These are phyloP conservation scores for Azolla pinnata DNA, from an alignment of 75 land plant genomes.

Conservation along the genomic window DNA sequence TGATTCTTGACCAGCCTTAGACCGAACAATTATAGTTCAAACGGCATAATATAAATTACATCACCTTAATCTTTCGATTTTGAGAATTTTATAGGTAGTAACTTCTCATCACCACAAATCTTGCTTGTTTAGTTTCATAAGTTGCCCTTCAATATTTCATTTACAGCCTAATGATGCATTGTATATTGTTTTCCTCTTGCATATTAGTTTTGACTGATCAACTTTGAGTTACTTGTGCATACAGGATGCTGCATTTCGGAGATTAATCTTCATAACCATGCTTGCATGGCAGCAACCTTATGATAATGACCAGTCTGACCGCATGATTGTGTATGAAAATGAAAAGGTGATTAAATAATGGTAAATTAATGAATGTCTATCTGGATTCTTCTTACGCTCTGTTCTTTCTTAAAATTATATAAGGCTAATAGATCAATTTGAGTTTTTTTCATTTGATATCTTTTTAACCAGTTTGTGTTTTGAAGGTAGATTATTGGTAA, in stretches of 20 bases:
- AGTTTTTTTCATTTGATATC: no score
- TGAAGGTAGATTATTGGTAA: constrained; percentile 45
- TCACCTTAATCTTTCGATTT: no score
- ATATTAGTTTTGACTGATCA: neutral
- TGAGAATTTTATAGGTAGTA: no score
- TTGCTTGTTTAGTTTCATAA: neutral
- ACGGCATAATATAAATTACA: no score
- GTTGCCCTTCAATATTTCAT: neutral
- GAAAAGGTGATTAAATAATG: constrained; percentile 4
- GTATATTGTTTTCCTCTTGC: neutral
- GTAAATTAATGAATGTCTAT: no score
- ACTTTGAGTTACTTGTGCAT: neutral
- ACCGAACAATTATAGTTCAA: no score
- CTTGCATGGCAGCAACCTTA: constrained; percentile 91
- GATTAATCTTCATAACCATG: constrained; percentile 72
- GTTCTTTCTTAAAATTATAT: neutral
- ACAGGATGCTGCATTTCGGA: constrained; percentile 90
- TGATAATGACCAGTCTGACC: constrained; percentile 8
- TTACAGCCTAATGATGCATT: neutral
- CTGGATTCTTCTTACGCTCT: no score
- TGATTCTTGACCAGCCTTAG: no score
- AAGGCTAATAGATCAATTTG: no score
- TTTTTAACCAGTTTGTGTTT: constrained; percentile 2
- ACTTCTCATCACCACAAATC: no score
- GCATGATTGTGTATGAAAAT: neutral